phyloP scores from a whole-genome alignment of 1,139 yeast genomes.

The Meyerozyma sp. region DNA sequence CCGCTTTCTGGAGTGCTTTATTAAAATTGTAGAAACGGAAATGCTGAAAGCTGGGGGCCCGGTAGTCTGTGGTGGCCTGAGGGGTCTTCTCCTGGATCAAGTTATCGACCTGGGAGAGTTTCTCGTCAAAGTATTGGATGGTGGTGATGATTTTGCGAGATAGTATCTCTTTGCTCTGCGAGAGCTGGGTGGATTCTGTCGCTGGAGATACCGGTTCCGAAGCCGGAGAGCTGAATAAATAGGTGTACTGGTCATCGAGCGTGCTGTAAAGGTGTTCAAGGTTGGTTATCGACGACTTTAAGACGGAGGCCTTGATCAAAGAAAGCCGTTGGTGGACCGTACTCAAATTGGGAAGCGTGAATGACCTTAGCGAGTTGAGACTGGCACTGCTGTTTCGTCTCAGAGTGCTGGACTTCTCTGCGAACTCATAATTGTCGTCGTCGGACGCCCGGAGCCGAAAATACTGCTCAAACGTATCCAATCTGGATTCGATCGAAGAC shows the following conservation, averaged over 20 bases:
- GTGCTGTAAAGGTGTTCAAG: conserved; percentile 45
- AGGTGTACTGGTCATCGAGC: conserved; percentile 52
- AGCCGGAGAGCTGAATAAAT: conserved; percentile 26
- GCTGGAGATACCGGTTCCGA: conserved; percentile 2
- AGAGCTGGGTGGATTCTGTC: conserved; percentile 10
- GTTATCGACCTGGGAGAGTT: conserved; percentile 46
- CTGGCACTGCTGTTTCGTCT: conserved; percentile 21
- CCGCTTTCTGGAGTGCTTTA: conserved; percentile 53
- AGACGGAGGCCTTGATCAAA: conserved; percentile 35
- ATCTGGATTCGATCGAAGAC: conserved; percentile 47
- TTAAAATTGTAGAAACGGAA: conserved; percentile 55
- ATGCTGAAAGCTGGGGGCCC: conserved; percentile 29
- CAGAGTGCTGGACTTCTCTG: conserved; percentile 6
- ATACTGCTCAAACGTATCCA: conserved; percentile 48
- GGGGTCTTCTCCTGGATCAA: conserved; percentile 36
- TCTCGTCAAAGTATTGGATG: conserved; percentile 52
- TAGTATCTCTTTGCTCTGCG: conserved; percentile 27
- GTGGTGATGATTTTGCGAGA: conserved; percentile 46
- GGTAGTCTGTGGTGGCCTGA: conserved; percentile 23
- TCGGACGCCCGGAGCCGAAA: conserved; percentile 30
- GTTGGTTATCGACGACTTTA: conserved; percentile 40
- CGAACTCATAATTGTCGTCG: conserved; percentile 6
- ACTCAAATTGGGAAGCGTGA: conserved; percentile 30
- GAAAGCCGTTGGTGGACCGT: conserved; percentile 39
- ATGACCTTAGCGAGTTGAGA: conserved; percentile 25